phyloP scores from a whole-genome alignment of 208 protist genomes.

The Crithidia acanthocephali region DNA sequence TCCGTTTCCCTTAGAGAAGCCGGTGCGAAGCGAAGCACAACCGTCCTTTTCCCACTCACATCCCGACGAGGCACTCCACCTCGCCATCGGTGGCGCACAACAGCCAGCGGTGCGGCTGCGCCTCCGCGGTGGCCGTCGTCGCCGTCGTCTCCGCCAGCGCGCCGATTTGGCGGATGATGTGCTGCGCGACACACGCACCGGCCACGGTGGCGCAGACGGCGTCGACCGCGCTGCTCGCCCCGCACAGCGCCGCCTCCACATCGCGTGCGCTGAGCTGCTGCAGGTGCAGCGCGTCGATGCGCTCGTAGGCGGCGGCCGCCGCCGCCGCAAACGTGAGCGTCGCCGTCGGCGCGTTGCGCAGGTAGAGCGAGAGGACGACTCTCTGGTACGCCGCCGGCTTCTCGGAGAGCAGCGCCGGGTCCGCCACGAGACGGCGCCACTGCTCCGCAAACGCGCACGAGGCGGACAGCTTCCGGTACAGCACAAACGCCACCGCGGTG shows the following conservation, averaged over 20 bases:
- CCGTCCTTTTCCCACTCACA: too few relatives aligned
- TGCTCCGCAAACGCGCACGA: constrained; percentile 34
- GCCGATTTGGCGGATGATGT: constrained; percentile 41
- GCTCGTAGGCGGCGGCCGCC: constrained; percentile 17
- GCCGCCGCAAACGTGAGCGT: constrained; percentile 11
- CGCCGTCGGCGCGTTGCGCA: constrained; percentile 2
- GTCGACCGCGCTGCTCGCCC: background rate
- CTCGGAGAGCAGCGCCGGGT: constrained; percentile 21
- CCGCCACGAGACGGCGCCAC: constrained; percentile 34
- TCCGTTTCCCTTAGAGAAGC: too few relatives aligned
- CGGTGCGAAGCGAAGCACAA: too few relatives aligned
- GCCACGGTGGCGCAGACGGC: constrained; percentile 45
- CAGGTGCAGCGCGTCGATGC: constrained; percentile 38
- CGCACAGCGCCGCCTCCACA: constrained; percentile 21
- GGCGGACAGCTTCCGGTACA: constrained; percentile 20
- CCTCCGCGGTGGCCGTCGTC: background rate
- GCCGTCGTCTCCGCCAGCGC: background rate
- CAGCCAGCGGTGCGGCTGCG: constrained; percentile 31
- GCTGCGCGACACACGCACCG: constrained; percentile 52
- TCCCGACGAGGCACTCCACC: constrained; percentile 38
- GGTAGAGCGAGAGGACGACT: constrained; percentile 38
- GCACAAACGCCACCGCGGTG: constrained; percentile 38
- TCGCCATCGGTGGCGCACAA: constrained; percentile 8
- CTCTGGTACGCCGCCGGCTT: constrained; percentile 43
- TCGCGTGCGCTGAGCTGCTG: constrained; percentile 32